Evolutionary conservation across 345 rosid species (phyloP).

Genomic region (Linum usitatissimum): DNA sequence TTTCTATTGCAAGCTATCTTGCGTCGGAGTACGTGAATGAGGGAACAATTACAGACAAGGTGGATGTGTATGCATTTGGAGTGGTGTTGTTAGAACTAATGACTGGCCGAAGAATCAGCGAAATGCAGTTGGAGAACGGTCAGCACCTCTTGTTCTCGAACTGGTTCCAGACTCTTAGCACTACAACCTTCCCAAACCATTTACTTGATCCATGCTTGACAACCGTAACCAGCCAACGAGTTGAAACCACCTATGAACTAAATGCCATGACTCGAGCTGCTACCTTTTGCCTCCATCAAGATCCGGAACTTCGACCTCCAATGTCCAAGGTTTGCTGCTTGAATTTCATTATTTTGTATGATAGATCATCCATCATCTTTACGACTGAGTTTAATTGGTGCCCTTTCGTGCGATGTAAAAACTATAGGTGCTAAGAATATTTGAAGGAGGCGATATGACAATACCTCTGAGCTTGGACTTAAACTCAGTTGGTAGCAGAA

Average conservation of each 20-base stretch:
- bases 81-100: conserved; percentile 51
- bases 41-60: conserved; percentile 38
- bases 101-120: conserved; percentile 39
- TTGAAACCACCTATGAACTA: conserved; percentile 26
- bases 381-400: neutral
- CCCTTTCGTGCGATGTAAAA: neutral
- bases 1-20: conserved; percentile 36
- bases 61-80: conserved; percentile 63
- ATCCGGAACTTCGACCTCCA: conserved; percentile 45
- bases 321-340: conserved; percentile 41
- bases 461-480: conserved; percentile 36
- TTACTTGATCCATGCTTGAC: conserved; percentile 36
- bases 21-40: conserved; percentile 52
- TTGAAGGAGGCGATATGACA: conserved; percentile 42
- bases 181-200: conserved; percentile 26
- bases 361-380: too few species aligned
- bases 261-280: conserved; percentile 39
- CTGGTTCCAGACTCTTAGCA: conserved; percentile 34
- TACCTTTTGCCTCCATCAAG: conserved; percentile 33
- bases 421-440: conserved; percentile 30
- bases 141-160: conserved; percentile 28
- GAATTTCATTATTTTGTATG: neutral
- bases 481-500: conserved; percentile 45
- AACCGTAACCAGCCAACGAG: conserved; percentile 12
- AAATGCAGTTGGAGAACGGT: conserved; percentile 30